Percentiles rank a stretch among this genome's conserved stretches.
Conservation (phyloP, 768 basidiomycete genomes). For the Trametes villosa region DNA sequence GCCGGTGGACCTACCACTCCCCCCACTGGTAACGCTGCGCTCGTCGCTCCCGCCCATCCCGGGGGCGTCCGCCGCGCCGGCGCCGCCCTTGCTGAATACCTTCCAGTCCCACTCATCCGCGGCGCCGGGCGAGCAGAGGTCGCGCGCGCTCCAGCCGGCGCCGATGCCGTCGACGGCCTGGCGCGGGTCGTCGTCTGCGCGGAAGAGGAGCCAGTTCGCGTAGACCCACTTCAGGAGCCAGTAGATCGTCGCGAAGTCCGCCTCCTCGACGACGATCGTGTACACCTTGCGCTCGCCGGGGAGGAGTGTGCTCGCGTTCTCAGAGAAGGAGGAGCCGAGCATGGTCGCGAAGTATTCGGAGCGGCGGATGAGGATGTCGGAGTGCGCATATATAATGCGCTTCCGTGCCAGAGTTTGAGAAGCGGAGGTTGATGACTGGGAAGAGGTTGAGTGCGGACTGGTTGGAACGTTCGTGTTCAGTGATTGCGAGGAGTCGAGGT, state of each 20-base stretch:
- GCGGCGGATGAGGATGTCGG: conserved; percentile 72
- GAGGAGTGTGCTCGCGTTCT: conserved; percentile 42
- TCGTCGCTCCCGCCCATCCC: conserved; percentile 46
- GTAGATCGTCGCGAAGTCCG: conserved; percentile 77
- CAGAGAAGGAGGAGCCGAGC: conserved; percentile 72
- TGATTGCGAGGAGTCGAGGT: conserved; percentile 30
- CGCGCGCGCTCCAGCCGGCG: conserved; percentile 66
- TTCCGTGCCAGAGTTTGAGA: conserved; percentile 63
- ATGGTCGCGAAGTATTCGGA: conserved; percentile 82
- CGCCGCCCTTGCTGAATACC: conserved; percentile 50
- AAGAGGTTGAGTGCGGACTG: conserved; percentile 40
- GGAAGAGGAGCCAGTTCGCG: conserved; percentile 74
- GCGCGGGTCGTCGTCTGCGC: conserved; percentile 69
- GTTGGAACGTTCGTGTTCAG: conserved; percentile 37
- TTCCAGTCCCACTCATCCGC: conserved; percentile 74
- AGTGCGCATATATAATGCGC: conserved; percentile 77
- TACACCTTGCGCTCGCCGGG: conserved; percentile 60
- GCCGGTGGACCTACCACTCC: conserved; percentile 41
- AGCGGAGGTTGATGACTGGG: conserved; percentile 45
- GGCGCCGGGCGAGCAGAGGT: conserved; percentile 48
- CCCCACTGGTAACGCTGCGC: conserved; percentile 56
- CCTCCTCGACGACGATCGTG: conserved; percentile 76
- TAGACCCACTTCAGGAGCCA: conserved; percentile 82
- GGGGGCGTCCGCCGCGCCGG: conserved; percentile 32
- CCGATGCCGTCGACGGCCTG: conserved; percentile 69